Base-by-base conservation (phyloP, 306 rosid genomes). In the Cyamopsis tetragonoloba region DNA sequence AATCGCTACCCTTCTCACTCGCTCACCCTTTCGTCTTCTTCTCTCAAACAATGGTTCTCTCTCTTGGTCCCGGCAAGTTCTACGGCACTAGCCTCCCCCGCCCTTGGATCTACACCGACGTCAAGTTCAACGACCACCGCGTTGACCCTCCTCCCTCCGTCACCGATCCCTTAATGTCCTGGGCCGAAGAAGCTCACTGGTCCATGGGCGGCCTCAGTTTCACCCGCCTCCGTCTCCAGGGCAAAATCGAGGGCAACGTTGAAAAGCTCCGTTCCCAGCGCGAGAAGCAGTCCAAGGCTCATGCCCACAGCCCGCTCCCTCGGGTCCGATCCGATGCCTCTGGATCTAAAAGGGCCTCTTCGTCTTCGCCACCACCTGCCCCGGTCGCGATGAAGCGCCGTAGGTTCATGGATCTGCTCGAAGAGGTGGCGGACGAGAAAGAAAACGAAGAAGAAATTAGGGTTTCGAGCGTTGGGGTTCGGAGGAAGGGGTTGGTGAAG, bases 141-240 rank as follows among this genome's bases (percentile, higher is more conserved):
- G 83, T 93, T 2, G 85, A 93, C 42, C 99, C 95, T 0, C 97
- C 96, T 0, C 6, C 34, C 1, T 31, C 95, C 30, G 85, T 93
- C 18, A 30, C 56, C 22, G 95, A 86, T 24, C 89, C 96, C 0
- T 18, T 93, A 1, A 75, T 93, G 50, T 79, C 82, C 0, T 90
- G 99, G 96, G 95, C 97, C 58, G 22, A 75, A n/a, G 89, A 90
- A 59, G 97, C 99, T 44, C 96, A 93, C 80, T 93, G 99, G 96
- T 83, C 97, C 70, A 90, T 93, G 97, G 99, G 97, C 0, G 97
- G 99, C 3, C 83, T 90, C 54, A 80, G 81, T 78, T 71, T 73
- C 85, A 82, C 78, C 27, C 96, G 96, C 71, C 83, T 90, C 47
- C 84, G 95, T 3, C 81, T 86, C 27, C 93, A 84, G 53, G 98